Conservation (phyloP, 176 grass and related monocot species). For the Musa troglodytarum region DNA sequence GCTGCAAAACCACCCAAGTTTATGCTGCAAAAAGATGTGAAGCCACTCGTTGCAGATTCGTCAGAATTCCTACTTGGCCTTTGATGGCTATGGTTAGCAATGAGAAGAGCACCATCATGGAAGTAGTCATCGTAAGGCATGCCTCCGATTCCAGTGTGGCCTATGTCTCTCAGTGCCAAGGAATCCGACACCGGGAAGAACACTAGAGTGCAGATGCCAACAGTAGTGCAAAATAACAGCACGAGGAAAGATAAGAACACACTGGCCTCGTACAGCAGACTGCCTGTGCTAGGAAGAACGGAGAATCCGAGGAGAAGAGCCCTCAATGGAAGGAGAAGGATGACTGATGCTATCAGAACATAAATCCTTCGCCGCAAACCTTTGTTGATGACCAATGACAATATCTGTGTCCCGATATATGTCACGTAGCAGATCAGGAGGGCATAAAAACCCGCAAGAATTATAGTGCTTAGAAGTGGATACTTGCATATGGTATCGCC, state of each 20-base stretch:
- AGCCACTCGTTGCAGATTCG: conserved; percentile 66
- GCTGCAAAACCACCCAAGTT: conserved; percentile 47
- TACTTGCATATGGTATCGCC: conserved; percentile 65
- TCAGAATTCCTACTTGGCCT: conserved; percentile 67
- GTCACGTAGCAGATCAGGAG: conserved; percentile 69
- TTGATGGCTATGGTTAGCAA: conserved; percentile 54
- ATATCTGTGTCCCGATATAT: conserved; percentile 53
- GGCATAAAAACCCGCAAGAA: conserved; percentile 61
- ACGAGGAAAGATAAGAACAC: conserved; percentile 67
- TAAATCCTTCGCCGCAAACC: conserved; percentile 66
- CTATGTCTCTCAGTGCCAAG: conserved; percentile 42
- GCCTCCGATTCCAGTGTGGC: conserved; percentile 34
- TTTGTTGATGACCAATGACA: conserved; percentile 78
- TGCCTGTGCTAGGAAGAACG: conserved; percentile 46
- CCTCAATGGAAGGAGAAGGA: conserved; percentile 58
- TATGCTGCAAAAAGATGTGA: conserved; percentile 86
- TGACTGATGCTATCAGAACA: conserved; percentile 51
- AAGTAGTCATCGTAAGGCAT: conserved; percentile 76
- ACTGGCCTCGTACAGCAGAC: conserved; percentile 46
- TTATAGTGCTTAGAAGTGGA: conserved; percentile 80
- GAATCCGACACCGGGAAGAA: conserved; percentile 75
- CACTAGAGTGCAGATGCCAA: conserved; percentile 68
- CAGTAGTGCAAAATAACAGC: conserved; percentile 48
- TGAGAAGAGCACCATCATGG: conserved; percentile 47
- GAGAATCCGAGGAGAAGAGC: conserved; percentile 86